A percentile compares a stretch with the other conserved stretches of the same genome.
Conservation (phyloP, 805 yeast species). For the Ogataea ramenticola region DNA sequence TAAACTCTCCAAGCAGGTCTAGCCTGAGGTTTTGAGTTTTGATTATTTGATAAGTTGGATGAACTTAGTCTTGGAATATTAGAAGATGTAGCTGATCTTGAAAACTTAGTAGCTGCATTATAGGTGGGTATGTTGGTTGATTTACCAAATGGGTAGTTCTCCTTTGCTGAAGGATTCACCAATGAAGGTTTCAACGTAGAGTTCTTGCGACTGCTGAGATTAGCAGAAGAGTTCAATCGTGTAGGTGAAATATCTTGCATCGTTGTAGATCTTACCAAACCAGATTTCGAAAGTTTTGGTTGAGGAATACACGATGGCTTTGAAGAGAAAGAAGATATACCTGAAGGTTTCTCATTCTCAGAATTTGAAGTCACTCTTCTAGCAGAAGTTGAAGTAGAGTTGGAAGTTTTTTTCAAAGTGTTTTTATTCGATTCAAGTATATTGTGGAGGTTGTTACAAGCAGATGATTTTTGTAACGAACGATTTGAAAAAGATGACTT, state of each 20-base stretch:
- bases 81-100: conserved; percentile 7
- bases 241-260: conserved; percentile 13
- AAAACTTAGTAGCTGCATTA: neutral
- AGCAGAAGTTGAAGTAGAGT: too few species aligned
- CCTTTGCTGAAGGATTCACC: neutral
- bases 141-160: neutral
- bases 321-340: neutral
- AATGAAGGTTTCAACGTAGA: neutral
- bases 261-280: conserved; percentile 11
- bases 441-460: conserved; percentile 1
- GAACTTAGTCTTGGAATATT: conserved; percentile 10
- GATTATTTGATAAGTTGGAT: neutral
- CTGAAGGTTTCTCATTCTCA: too few species aligned
- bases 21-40: neutral
- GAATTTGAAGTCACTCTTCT: too few species aligned
- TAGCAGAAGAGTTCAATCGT: conserved; percentile 1
- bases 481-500: conserved; percentile 4
- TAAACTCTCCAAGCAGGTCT: conserved; percentile 1
- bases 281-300: neutral
- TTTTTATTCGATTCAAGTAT: neutral
- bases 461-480: conserved; percentile 9
- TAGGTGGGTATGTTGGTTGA: neutral
- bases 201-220: neutral
- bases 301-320: neutral
- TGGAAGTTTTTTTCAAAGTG: neutral